Evolutionary conservation across 306 rosid species (phyloP).

Genomic region (Inga oerstediana): DNA sequence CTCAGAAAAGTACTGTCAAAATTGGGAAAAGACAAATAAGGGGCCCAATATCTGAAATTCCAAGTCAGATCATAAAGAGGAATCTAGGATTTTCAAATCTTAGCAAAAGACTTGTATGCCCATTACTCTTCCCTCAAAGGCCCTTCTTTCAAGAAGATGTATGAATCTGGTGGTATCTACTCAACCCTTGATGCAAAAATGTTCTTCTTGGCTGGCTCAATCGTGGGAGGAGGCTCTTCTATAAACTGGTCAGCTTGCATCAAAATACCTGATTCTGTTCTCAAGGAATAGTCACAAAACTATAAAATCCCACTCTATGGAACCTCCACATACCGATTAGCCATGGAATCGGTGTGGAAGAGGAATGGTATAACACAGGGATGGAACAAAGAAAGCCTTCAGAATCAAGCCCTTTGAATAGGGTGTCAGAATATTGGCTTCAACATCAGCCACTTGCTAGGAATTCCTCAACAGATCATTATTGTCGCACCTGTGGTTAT

Average conservation of each 20-base stretch:
- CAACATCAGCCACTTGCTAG: no score
- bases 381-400: constrained; percentile 60
- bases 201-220: constrained; percentile 82
- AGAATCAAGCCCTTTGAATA: constrained; percentile 64
- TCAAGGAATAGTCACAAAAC: constrained; percentile 71
- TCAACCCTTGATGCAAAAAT: constrained; percentile 69
- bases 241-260: constrained; percentile 92
- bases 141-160: constrained; percentile 67
- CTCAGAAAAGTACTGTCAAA: no score
- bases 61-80: no score
- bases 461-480: no score
- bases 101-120: no score
- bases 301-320: constrained; percentile 63
- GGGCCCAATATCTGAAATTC: no score
- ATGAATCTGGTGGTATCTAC: constrained; percentile 66
- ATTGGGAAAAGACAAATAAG: no score
- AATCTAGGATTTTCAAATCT: no score
- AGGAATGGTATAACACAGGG: constrained; percentile 69
- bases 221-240: constrained; percentile 94
- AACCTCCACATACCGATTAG: constrained; percentile 61
- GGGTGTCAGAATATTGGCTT: constrained; percentile 70
- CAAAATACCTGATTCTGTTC: constrained; percentile 71
- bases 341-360: constrained; percentile 74
- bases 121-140: constrained; percentile 80
- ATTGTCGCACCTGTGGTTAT: no score